A percentile compares a stretch with the other conserved stretches of the same genome.
Conservation (phyloP, 805 yeast species). For the Candida maris region DNA sequence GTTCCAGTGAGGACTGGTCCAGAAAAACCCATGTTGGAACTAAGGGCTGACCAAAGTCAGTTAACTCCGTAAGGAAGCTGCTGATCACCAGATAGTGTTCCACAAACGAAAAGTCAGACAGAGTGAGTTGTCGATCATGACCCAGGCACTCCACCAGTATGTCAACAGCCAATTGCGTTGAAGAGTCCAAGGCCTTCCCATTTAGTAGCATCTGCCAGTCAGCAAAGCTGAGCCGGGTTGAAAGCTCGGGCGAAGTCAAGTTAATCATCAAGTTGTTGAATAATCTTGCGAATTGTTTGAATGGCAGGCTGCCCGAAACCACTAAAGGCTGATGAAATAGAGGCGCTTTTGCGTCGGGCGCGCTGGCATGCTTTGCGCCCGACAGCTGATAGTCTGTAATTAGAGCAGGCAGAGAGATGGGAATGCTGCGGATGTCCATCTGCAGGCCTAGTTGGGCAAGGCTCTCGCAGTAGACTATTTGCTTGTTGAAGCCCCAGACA, state of each 20-base stretch:
- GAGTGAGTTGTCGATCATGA: constrained; percentile 46
- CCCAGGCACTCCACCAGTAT: constrained; percentile 44
- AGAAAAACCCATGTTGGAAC: constrained; percentile 22
- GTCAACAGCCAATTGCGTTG: constrained; percentile 35
- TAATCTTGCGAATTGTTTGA: constrained; percentile 30
- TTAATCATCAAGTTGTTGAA: constrained; percentile 33
- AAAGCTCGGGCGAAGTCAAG: constrained; percentile 25
- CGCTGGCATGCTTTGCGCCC: constrained; percentile 44
- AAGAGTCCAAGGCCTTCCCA: constrained; percentile 23
- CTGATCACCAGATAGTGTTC: constrained; percentile 33
- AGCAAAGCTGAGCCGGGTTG: constrained; percentile 15
- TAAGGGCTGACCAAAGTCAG: constrained; percentile 28
- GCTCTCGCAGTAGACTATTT: constrained; percentile 34
- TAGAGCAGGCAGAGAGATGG: constrained; percentile 74
- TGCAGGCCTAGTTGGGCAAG: constrained; percentile 38
- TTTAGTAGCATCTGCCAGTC: constrained; percentile 31
- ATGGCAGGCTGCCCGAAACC: constrained; percentile 19
- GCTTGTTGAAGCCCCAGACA: constrained; percentile 34
- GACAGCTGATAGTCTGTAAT: constrained; percentile 51
- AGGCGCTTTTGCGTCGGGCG: constrained; percentile 37
- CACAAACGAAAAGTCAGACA: constrained; percentile 51
- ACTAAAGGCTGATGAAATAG: constrained; percentile 31
- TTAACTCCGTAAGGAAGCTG: constrained; percentile 25
- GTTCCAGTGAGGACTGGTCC: constrained; percentile 7
- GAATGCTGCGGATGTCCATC: constrained; percentile 71